A percentile compares a stretch with the other conserved stretches of the same genome.
These are phyloP conservation scores for Fonsecaea pugnacius DNA, from an alignment of 2,329 filamentous ascomycete genomes.

Conservation along the genomic window DNA sequence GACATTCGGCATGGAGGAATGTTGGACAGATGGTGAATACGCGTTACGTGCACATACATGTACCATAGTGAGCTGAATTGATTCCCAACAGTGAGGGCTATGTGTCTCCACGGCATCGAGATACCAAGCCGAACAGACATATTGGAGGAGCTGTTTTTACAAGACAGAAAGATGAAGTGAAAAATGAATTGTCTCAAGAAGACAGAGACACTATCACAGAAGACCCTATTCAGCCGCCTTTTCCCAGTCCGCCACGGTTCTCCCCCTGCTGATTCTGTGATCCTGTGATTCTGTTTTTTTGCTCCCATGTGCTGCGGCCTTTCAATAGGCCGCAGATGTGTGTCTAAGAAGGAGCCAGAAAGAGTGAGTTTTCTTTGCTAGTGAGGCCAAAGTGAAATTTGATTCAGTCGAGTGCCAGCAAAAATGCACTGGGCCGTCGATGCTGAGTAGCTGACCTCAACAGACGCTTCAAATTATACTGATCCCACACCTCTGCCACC, in stretches of 20 bases:
- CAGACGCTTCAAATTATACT: not conserved
- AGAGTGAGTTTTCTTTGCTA: not conserved
- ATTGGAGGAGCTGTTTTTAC: not conserved
- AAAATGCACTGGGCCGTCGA: no score
- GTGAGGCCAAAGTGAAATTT: not conserved
- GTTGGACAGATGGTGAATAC: not conserved
- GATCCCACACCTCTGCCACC: not conserved
- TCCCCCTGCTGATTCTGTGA: not conserved
- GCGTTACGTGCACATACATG: slow-evolving; percentile 10
- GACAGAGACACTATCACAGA: not conserved
- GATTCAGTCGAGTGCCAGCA: not conserved
- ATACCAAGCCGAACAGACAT: not conserved
- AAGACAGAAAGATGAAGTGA: not conserved
- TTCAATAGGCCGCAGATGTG: no score
- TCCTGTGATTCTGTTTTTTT: not conserved
- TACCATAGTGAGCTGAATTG: slow-evolving; percentile 7
- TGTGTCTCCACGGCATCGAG: not conserved
- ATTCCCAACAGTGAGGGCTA: not conserved
- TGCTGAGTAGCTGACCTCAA: no score
- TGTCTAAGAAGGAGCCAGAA: no score
- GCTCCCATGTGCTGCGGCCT: no score
- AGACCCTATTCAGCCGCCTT: not conserved
- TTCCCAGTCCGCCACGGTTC: not conserved
- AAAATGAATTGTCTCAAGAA: not conserved
- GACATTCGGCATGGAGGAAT: not conserved